Evolutionary conservation across 1,284 basidiomycete genomes (phyloP), one percentile per base, ranked within the genome.

Genomic region (Salmacisia buchloeana): DNA sequence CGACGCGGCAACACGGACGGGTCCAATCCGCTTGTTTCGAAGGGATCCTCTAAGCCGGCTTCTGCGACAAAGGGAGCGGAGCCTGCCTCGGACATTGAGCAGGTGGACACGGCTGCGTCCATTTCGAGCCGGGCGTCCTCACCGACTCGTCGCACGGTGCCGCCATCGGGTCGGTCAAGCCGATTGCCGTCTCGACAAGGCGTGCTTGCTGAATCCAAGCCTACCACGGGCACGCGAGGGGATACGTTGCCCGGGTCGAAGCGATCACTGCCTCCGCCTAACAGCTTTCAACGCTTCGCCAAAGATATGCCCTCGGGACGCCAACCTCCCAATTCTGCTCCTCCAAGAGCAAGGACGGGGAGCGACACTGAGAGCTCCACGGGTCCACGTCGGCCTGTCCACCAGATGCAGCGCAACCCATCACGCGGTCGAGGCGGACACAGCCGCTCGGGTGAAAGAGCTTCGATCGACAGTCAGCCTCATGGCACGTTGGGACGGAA

Each of bases 111-210:
- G 6, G 49, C 49, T 7, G 27, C 49, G 25, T 54, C 49, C 6
- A 12, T 54, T 7, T 54, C 49, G 15, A 54, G 49, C 27, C 49
- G 49, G 29, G 49, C 49, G 29, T 54, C 49, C 2, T 54, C 49
- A 31, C 49, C 49, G 4, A 29, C 27, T 18, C 49, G 49, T 31
- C 25, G 29, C 13, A 54, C 34, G 5, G 15, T 25, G 23, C 25
- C 25, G 1, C 49, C 49, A 33, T 15, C 49, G 2, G 29, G 29
- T 33, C 49, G 49, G 29, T 18, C 34, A 7, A 31, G 15, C 9
- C 49, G 49, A 5, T n/a, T 54, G 15, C 27, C 27, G 1, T 31
- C 15, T 25, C 49, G 49, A 12, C 49, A 31, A 29, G 23, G 41
- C 3, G 41, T 43, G 6, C 41, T 43, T 15, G 23, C 18, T 18